A percentile compares a stretch with the other conserved stretches of the same genome.
These are phyloP conservation scores for Peronospora belbahrii DNA, from an alignment of 352 stramenopile species.

Conservation along the genomic window DNA sequence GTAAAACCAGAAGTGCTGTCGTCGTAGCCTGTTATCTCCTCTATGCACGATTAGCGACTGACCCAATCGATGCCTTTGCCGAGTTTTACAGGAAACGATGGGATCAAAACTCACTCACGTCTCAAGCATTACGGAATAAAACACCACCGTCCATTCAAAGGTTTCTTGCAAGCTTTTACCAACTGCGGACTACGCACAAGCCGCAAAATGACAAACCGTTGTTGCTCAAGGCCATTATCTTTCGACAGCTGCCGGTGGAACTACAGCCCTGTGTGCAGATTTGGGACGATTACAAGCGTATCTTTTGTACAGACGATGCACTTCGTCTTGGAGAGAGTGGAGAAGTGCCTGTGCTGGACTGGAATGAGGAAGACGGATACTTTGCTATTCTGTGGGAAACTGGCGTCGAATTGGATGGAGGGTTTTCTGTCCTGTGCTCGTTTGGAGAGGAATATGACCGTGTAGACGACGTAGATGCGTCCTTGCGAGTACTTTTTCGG, in stretches of 20 bases:
- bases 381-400: slow-evolving; percentile 76
- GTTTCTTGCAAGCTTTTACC: slow-evolving; percentile 62
- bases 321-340: slow-evolving; percentile 5
- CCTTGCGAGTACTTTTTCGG: slow-evolving; percentile 63
- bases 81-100: slow-evolving; percentile 85
- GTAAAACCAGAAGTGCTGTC: slow-evolving; percentile 90
- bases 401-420: slow-evolving; percentile 64
- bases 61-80: slow-evolving; percentile 83
- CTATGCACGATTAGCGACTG: slow-evolving; percentile 65
- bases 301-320: slow-evolving; percentile 55
- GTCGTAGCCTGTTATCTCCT: slow-evolving; percentile 90
- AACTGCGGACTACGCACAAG: slow-evolving; percentile 44
- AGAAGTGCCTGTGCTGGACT: slow-evolving; percentile 55
- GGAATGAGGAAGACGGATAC: slow-evolving; percentile 74
- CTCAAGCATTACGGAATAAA: slow-evolving; percentile 49
- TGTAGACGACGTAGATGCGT: slow-evolving; percentile 45
- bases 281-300: slow-evolving; percentile 68
- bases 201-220: slow-evolving; percentile 54
- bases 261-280: slow-evolving; percentile 74
- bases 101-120: slow-evolving; percentile 64
- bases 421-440: slow-evolving; percentile 78
- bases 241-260: slow-evolving; percentile 62
- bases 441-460: slow-evolving; percentile 74
- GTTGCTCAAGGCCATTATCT: slow-evolving; percentile 73
- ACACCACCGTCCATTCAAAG: slow-evolving; percentile 71